Base-by-base conservation (phyloP, 2,329 filamentous ascomycete species). In the Aspergillus sp. region DNA sequence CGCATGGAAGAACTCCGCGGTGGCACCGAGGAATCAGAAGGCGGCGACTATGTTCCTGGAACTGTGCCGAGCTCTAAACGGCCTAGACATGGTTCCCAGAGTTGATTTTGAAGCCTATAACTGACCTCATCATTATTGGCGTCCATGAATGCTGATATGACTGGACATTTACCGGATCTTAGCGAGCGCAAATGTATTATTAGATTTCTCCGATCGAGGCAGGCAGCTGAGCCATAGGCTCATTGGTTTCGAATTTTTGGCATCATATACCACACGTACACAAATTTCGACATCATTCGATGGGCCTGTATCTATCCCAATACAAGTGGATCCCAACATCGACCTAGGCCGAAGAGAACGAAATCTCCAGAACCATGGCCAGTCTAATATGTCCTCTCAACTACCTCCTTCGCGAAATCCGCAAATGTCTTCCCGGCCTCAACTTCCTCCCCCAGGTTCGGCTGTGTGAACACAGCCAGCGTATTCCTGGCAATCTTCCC, bases 391-490 rank as follows among this genome's bases (percentile, higher is more conserved):
- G 89, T 88, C 74, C 89, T 75, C 77, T 90, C 87, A 68, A 93
- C 89, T 48, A 93, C 88, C 71, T 91, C 89, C 83, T 90, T 90
- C 3, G 88, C 87, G 72, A 91, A 93, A 19, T 83, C 83, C 46
- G 85, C 79, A 76, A 91, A 93, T 1, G 83, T 90, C 80, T 89
- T 85, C 0, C 92, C 93, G 13, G 85, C 82, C 64, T 83, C 86
- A 7, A 93, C 83, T 34, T 86, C 79, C 58, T 87, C 80, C 0
- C 86, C 88, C 83, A 98, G 75, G 77, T 97, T 96, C 22, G 95
- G 95, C 82, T 99, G 95, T 58, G 93, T 99, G 70, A 98, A 99
- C 9, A 98, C 92, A 0, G 95, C 95, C 64, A 99, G 77, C 9
- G 95, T 99, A 77, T 98, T 98, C 58, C 89, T 80, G 27, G 89